Evolutionary conservation across 2,329 filamentous ascomycete species (phyloP).

Genomic region (Fusarium sulawesiense): DNA sequence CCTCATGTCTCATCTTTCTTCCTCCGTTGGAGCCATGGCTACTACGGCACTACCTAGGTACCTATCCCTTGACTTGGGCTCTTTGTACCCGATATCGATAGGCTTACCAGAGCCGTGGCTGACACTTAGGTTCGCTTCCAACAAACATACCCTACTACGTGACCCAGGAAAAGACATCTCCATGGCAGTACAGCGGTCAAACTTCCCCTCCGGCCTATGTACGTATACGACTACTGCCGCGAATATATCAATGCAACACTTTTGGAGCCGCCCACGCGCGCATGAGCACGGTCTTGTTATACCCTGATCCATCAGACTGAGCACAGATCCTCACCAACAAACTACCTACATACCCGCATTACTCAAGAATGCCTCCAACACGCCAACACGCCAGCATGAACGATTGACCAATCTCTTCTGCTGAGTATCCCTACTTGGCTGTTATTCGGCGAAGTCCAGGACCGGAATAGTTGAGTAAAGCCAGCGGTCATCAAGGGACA

Average conservation of each 20-base stretch:
- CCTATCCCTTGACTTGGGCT: neutral
- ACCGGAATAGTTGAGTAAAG: constrained; percentile 14
- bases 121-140: constrained; percentile 10
- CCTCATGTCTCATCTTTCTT: constrained; percentile 1
- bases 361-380: neutral
- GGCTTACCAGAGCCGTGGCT: constrained; percentile 12
- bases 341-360: neutral
- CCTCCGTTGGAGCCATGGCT: constrained; percentile 7
- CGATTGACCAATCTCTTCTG: neutral
- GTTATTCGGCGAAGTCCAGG: neutral
- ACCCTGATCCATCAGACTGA: constrained; percentile 1
- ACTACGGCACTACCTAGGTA: neutral
- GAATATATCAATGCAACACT: neutral
- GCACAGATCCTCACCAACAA: constrained; percentile 11
- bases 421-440: neutral
- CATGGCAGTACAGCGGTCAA: constrained; percentile 16
- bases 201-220: neutral
- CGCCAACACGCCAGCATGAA: constrained; percentile 1
- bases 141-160: constrained; percentile 12
- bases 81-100: neutral
- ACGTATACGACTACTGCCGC: neutral
- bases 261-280: neutral
- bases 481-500: constrained; percentile 7
- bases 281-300: constrained; percentile 14
- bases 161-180: constrained; percentile 5